Conservation (phyloP, 78 protist species). For the slime mould (Dictyostelium discoideum) region dicty_2.7 NC_007090.3:4713501-4714000, state of each 20-base stretch:
- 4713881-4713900: slow-evolving; percentile 76
- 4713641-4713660: not conserved
- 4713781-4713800: slow-evolving; percentile 79
- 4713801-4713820: slow-evolving; percentile 86
- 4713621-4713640: not conserved
- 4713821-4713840: slow-evolving; percentile 91
- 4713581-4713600: slow-evolving; percentile 63
- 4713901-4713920: slow-evolving; percentile 89
- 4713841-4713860: slow-evolving; percentile 90
- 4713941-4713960: slow-evolving; percentile 86
- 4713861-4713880: slow-evolving; percentile 90
- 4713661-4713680: slow-evolving; percentile 29
- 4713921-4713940: slow-evolving; percentile 89
- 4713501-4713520: no score
- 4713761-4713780: slow-evolving; percentile 84
- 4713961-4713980: slow-evolving; percentile 94
- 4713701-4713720: slow-evolving; percentile 79
- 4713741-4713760: slow-evolving; percentile 77
- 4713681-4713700: slow-evolving; percentile 3
- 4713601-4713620: slow-evolving; percentile 43
- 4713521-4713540: slow-evolving; percentile 67
- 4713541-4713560: slow-evolving; percentile 50
- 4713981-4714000: slow-evolving; percentile 91
- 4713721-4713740: slow-evolving; percentile 86
- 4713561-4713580: slow-evolving; percentile 19